Percentiles rank a stretch among this genome's conserved stretches.
Conservation (phyloP, 768 basidiomycete genomes). For the Jaapia argillacea region DNA sequence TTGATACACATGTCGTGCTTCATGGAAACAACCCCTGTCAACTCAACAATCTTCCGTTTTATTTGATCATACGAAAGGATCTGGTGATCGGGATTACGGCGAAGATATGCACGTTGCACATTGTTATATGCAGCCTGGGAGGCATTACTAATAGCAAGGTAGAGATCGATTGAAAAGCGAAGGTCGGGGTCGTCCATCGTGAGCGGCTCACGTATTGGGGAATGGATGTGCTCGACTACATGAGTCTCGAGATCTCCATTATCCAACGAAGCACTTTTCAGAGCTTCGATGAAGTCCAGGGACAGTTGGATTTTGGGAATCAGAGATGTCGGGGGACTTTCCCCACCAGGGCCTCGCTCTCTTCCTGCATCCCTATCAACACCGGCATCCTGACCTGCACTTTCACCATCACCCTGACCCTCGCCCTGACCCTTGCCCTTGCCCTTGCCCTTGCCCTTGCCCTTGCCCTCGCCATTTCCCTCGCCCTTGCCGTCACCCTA, state of each 20-base stretch:
- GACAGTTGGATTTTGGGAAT: neutral
- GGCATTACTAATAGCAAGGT: neutral
- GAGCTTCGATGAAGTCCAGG: neutral
- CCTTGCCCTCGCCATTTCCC: no score
- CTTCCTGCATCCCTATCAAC: no score
- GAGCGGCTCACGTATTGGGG: neutral
- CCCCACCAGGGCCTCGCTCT: no score
- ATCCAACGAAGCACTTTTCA: neutral
- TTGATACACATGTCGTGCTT: conserved; percentile 8
- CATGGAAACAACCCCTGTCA: conserved; percentile 3
- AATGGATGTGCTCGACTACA: neutral
- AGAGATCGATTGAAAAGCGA: neutral
- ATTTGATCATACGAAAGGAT: neutral
- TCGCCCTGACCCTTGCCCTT: no score
- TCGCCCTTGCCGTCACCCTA: no score
- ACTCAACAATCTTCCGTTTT: neutral
- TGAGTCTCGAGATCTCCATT: neutral
- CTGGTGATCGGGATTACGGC: neutral
- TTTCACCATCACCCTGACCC: no score
- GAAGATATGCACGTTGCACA: neutral
- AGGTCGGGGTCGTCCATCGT: neutral
- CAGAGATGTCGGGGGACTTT: neutral
- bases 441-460: no score
- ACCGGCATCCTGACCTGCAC: no score
- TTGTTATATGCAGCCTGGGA: neutral